Percentiles rank a stretch among this genome's conserved stretches.
Evolutionary conservation across 495 filamentous ascomycete species (phyloP).

Genomic region (Saxispiralis lemnorum): DNA sequence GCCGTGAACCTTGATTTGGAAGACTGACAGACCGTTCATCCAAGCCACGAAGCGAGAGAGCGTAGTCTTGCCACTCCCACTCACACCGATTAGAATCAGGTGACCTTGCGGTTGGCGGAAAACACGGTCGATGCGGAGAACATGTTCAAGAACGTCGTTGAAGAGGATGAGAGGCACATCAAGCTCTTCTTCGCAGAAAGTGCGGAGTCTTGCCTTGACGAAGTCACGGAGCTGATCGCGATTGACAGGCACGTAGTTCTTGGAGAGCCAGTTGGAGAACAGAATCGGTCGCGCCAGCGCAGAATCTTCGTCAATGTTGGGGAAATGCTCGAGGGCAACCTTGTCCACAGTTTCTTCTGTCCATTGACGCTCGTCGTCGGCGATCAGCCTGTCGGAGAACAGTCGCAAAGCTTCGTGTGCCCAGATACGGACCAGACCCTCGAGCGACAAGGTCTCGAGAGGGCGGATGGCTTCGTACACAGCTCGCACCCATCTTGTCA

Average conservation of each 20-base stretch:
- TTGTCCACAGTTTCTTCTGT: slow-evolving; percentile 68
- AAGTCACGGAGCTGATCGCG: slow-evolving; percentile 88
- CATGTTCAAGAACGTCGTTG: slow-evolving; percentile 95
- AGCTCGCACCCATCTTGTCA: slow-evolving; percentile 92
- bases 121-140: slow-evolving; percentile 91
- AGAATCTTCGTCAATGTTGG: slow-evolving; percentile 69
- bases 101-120: slow-evolving; percentile 97
- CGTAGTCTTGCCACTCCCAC: slow-evolving; percentile 95
- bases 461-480: slow-evolving; percentile 92
- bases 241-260: slow-evolving; percentile 92
- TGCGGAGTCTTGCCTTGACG: slow-evolving; percentile 89
- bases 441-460: slow-evolving; percentile 66
- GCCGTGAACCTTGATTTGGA: slow-evolving; percentile 98
- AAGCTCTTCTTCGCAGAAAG: slow-evolving; percentile 98
- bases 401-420: slow-evolving; percentile 89
- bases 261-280: slow-evolving; percentile 99
- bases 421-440: slow-evolving; percentile 93
- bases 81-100: slow-evolving; percentile 94
- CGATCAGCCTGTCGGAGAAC: slow-evolving; percentile 90
- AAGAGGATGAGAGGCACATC: slow-evolving; percentile 94
- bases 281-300: slow-evolving; percentile 87
- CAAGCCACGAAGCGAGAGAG: slow-evolving; percentile 94
- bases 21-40: slow-evolving; percentile 99
- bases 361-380: slow-evolving; percentile 89
- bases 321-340: slow-evolving; percentile 83